Evolutionary conservation across 257 asterid genomes (phyloP), one percentile per base, ranked within the genome.

Genomic region (Solanum lignicaule): DNA sequence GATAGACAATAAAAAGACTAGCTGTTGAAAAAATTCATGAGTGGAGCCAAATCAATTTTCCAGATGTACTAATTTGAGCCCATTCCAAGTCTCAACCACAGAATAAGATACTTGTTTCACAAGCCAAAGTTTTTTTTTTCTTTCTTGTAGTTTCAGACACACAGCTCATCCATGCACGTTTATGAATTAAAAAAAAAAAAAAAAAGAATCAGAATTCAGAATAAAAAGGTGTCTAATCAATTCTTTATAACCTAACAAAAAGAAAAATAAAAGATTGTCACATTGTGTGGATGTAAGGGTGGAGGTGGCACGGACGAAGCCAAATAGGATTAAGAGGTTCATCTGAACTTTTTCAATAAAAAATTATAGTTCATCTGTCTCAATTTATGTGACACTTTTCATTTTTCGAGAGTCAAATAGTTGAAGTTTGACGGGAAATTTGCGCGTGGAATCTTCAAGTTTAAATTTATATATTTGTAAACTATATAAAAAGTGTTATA

Each of bases 91-190:
- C 74, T 76, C 88, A 86, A 85, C 38, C 86, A 81, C 68, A 81
- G 1, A 29, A 29, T 81, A 29, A 75, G 16, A 85, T 73, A 66
- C 81, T 68, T 86, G 84, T 7, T 85, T 71, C 66, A 81, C 86
- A 85, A 81, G 86, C 83, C 52, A 74, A 75, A 27, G 78, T 41
- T 83, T 32, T 21, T 3, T 33, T 27, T 31, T 16, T 11, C 31
- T n/a, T 69, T 6, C 13, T 39, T 32, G 75, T 31, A 36, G 55
- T 83, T 87, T 87, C 62, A 76, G 11, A 35, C 88, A 87, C 88
- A 38, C 88, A 38, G 60, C 58, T 72, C 76, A 66, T 65, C 43
- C 31, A 46, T 58, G 87, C 91, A 82, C 86, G 76, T 82, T 79
- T 52, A 38, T 33, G 35, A 27, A 81, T 46, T 81, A 41, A n/a